phyloP scores from a whole-genome alignment of 2,329 filamentous ascomycete genomes.

The Penicillium occitanis region DNA sequence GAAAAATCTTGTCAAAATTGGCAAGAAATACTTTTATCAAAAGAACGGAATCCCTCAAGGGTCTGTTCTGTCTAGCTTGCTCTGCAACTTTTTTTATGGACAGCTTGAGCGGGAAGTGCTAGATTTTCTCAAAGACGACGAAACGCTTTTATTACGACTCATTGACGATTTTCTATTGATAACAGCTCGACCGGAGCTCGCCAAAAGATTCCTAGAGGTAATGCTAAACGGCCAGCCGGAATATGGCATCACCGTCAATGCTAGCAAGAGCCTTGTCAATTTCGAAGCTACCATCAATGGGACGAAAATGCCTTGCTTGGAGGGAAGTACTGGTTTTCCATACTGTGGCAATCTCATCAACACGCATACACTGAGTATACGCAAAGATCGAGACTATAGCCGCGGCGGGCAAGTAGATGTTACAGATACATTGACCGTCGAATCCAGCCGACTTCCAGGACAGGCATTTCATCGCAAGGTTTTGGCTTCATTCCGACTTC shows the following conservation, averaged over 20 bases:
- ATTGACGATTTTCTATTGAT: slow-evolving; percentile 94
- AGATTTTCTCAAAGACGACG: slow-evolving; percentile 60
- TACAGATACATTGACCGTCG: slow-evolving; percentile 74
- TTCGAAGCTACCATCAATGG: slow-evolving; percentile 66
- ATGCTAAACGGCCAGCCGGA: slow-evolving; percentile 78
- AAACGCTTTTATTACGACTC: slow-evolving; percentile 72
- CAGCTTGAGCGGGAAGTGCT: slow-evolving; percentile 73
- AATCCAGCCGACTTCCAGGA: slow-evolving; percentile 70
- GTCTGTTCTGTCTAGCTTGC: slow-evolving; percentile 77
- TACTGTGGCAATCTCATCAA: slow-evolving; percentile 85
- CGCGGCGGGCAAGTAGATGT: slow-evolving; percentile 57
- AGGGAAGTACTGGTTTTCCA: slow-evolving; percentile 61
- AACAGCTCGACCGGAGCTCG: slow-evolving; percentile 67
- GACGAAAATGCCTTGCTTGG: slow-evolving; percentile 51
- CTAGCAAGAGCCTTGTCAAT: slow-evolving; percentile 78
- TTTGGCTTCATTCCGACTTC: slow-evolving; percentile 73
- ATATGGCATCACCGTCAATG: slow-evolving; percentile 78
- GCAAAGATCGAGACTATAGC: slow-evolving; percentile 62
- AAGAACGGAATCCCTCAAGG: slow-evolving; percentile 90
- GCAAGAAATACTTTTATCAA: slow-evolving; percentile 84
- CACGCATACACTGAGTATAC: slow-evolving; percentile 70
- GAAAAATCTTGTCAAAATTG: slow-evolving; percentile 81
- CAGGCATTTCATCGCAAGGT: slow-evolving; percentile 78
- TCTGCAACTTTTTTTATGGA: slow-evolving; percentile 97
- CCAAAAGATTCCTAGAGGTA: slow-evolving; percentile 67